These are phyloP conservation scores for Aureobasidium musti DNA, from an alignment of 2,329 filamentous ascomycete genomes.

Conservation along the genomic window DNA sequence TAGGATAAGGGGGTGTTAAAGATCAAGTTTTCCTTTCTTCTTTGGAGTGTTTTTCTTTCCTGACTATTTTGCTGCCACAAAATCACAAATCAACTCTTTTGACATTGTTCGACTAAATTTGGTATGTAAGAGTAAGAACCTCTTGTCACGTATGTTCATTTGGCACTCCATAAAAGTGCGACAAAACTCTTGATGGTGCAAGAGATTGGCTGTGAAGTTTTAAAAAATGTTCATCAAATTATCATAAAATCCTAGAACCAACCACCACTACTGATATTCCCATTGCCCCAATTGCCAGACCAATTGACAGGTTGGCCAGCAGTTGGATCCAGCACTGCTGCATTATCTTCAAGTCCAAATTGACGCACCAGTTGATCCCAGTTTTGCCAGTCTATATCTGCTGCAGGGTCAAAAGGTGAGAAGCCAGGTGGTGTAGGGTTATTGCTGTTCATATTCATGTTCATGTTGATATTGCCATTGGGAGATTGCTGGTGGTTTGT, in stretches of 20 bases:
- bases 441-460: neutral
- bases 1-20: neutral
- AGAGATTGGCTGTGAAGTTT: too few relatives aligned
- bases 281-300: conserved; percentile 33
- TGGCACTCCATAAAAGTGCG: too few relatives aligned
- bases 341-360: conserved; percentile 49
- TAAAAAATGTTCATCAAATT: too few relatives aligned
- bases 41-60: neutral
- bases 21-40: neutral
- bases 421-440: conserved; percentile 19
- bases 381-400: conserved; percentile 50
- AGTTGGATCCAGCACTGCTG: conserved; percentile 3
- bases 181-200: too few relatives aligned
- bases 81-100: too few relatives aligned
- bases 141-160: too few relatives aligned
- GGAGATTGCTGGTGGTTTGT: neutral
- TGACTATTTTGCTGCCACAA: neutral
- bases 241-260: neutral
- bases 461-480: neutral
- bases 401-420: conserved; percentile 41
- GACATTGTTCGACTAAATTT: too few relatives aligned
- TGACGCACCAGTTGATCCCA: conserved; percentile 54
- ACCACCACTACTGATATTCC: neutral
- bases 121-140: too few relatives aligned
- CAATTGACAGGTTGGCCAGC: conserved; percentile 21